A percentile compares a stretch with the other conserved stretches of the same genome.
Evolutionary conservation across 805 yeast species (phyloP).

Genomic region (Candida stauntonica): DNA sequence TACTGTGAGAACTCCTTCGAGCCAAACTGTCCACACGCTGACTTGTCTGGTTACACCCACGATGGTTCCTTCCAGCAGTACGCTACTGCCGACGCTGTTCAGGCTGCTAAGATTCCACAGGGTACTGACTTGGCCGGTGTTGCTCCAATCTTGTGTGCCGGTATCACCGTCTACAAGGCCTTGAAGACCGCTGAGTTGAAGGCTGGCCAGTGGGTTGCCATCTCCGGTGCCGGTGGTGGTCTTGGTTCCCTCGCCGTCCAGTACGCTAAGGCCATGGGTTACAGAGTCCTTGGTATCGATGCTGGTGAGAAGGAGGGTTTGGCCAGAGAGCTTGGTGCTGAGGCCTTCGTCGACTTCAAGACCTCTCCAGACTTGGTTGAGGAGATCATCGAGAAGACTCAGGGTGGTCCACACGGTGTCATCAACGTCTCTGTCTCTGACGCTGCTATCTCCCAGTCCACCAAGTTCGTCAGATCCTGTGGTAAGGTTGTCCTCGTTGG

Average conservation of each 20-base stretch:
- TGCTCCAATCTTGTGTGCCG: conserved; percentile 86
- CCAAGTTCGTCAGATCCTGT: conserved; percentile 52
- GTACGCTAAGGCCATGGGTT: conserved; percentile 71
- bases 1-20: conserved; percentile 49
- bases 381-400: conserved; percentile 49
- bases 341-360: conserved; percentile 54
- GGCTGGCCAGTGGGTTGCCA: conserved; percentile 70
- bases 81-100: conserved; percentile 82
- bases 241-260: conserved; percentile 69
- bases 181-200: conserved; percentile 66
- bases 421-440: conserved; percentile 69
- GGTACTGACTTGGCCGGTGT: conserved; percentile 69
- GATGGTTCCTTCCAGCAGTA: conserved; percentile 91
- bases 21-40: conserved; percentile 62
- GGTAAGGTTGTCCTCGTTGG: conserved; percentile 73
- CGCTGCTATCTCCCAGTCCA: conserved; percentile 55
- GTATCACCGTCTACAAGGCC: conserved; percentile 88
- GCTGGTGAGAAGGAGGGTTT: conserved; percentile 51
- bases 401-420: conserved; percentile 72
- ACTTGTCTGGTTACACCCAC: conserved; percentile 79
- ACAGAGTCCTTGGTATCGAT: conserved; percentile 62
- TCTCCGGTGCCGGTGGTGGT: conserved; percentile 76
- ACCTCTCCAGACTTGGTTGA: conserved; percentile 47
- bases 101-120: conserved; percentile 73
- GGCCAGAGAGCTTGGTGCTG: conserved; percentile 51